Conservation (phyloP, 495 filamentous ascomycete genomes). For the Xylaria grammica region DNA sequence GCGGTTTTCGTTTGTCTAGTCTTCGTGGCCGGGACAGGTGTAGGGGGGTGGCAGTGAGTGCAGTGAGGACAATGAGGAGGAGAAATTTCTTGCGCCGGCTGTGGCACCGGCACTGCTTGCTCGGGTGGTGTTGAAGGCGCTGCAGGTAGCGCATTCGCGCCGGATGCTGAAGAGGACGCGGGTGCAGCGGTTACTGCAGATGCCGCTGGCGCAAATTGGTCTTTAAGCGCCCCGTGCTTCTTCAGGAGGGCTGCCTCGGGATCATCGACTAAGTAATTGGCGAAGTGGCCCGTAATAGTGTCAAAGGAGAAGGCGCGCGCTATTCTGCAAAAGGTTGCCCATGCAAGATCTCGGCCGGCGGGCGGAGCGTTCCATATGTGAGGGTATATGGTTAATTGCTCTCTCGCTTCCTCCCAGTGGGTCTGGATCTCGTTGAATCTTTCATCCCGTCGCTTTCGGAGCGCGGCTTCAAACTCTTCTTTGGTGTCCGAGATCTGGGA, state of each 20-base stretch:
- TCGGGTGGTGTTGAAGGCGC: background rate
- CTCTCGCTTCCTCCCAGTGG: background rate
- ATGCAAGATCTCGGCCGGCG: background rate
- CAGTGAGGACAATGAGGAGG: background rate
- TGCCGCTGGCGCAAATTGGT: background rate
- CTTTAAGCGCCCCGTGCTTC: background rate
- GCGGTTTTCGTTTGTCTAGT: background rate
- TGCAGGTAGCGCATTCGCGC: too few relatives aligned
- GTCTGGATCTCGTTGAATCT: background rate
- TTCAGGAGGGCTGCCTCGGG: too few relatives aligned
- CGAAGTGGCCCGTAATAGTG: background rate
- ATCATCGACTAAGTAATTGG: background rate
- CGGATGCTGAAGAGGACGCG: background rate
- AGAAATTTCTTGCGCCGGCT: background rate
- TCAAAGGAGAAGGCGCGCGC: conserved; percentile 9
- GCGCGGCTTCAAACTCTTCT: conserved; percentile 11
- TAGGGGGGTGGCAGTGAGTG: background rate
- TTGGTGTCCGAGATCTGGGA: background rate
- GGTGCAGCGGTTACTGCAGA: background rate
- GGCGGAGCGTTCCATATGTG: background rate
- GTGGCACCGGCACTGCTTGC: background rate
- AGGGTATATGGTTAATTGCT: background rate
- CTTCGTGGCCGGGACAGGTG: background rate
- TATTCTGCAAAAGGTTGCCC: background rate
- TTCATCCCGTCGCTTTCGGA: conserved; percentile 8